Evolutionary conservation across 1,284 basidiomycete genomes (phyloP), one percentile per base, ranked within the genome.

Genomic region (Schizophyllum amplum): DNA sequence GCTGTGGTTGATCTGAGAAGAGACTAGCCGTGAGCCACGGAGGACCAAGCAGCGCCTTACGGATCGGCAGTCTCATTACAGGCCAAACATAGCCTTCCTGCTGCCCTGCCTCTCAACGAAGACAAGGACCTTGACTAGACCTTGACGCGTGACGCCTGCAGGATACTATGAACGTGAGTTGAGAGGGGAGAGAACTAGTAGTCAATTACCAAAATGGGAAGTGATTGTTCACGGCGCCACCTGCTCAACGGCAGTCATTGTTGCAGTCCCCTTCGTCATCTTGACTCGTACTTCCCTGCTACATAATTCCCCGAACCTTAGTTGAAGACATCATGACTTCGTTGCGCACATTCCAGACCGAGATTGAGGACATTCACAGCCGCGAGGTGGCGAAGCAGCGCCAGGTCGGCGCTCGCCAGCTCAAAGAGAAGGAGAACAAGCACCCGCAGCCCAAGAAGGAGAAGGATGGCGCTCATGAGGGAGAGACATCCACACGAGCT

Each of bases 311-410:
- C 11, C 17, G 13, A 2, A 9, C 33, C 17, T 2, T 42, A 42
- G 13, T 42, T 42, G 33, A 42, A 9, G 33, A 42, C 33, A 42
- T 54, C 55, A 87, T 85, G 84, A 79, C 85, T 26, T 81, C 75
- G 57, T 71, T 90, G 65, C 80, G 80, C 53, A 81, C 75, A 55
- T 90, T 90, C 67, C 88, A 90, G 68, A 77, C 71, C 64, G 86
- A 89, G 70, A 90, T 90, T 59, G 83, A 90, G 60, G 79, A 85
- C 62, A 86, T 90, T 65, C 81, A 82, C 57, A 72, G 78, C 61
- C 79, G 82, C 53, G 85, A 89, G 69, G 69, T 81, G 49, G 71
- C 75, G 24, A 87, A 79, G 68, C 83, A 87, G 62, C 80, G 84
- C 49, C 69, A 70, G 1, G 13, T 54, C 20, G 72, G 75, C 50